phyloP scores from a whole-genome alignment of 2,329 filamentous ascomycete genomes.

The Cercospora nicotianae region DNA sequence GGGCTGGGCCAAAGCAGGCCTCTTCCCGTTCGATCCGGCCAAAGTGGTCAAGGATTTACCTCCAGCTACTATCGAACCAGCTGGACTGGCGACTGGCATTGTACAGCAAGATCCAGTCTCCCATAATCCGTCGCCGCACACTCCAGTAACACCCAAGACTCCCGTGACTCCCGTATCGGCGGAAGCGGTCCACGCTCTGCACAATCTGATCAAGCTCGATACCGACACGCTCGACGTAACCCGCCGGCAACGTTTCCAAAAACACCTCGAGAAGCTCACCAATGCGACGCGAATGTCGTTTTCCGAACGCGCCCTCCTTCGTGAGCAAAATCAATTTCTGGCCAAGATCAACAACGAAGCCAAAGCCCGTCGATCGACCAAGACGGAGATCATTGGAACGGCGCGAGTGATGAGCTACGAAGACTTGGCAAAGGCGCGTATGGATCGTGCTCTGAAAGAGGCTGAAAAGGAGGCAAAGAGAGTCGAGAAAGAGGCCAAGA shows the following conservation, averaged over 20 bases:
- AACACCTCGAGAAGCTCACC: too few relatives aligned
- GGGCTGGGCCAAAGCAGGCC: constrained; percentile 31
- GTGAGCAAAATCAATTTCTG: background rate
- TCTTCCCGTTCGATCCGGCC: constrained; percentile 32
- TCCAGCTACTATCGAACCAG: background rate
- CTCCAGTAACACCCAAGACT: background rate
- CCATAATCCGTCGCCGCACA: background rate
- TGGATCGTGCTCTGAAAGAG: too few relatives aligned
- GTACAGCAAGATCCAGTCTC: background rate
- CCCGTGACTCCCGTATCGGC: background rate
- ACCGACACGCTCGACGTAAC: too few relatives aligned
- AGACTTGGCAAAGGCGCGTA: too few relatives aligned
- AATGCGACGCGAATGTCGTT: background rate
- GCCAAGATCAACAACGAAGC: too few relatives aligned
- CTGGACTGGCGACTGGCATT: background rate
- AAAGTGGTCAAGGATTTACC: background rate
- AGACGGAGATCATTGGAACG: too few relatives aligned
- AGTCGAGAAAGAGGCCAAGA: too few relatives aligned
- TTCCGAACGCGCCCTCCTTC: background rate
- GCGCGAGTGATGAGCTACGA: too few relatives aligned
- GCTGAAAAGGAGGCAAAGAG: too few relatives aligned
- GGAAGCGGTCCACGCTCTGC: background rate
- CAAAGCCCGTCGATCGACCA: too few relatives aligned
- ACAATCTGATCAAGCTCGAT: too few relatives aligned
- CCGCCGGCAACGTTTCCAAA: too few relatives aligned